These are phyloP conservation scores for Myxozyma udenii DNA, from an alignment of 805 yeast genomes.

Conservation along the genomic window DNA sequence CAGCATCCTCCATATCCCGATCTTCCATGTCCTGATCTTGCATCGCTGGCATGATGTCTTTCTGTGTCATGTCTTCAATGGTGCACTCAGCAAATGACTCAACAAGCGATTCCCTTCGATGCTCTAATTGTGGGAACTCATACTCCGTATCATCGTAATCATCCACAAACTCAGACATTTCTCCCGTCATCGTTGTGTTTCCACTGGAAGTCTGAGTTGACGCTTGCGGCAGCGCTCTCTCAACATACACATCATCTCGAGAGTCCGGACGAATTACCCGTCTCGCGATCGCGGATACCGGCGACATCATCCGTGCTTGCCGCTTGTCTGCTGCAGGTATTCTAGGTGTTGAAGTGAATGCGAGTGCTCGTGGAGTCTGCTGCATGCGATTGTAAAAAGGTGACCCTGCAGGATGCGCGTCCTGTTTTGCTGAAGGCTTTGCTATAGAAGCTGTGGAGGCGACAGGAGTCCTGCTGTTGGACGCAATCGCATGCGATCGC, in stretches of 20 bases:
- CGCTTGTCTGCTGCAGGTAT: not conserved
- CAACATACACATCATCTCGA: conserved; percentile 13
- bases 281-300: not conserved
- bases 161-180: conserved; percentile 23
- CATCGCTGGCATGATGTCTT: too few species aligned
- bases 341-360: not conserved
- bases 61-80: not conserved
- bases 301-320: not conserved
- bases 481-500: too few species aligned
- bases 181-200: not conserved
- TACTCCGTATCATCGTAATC: conserved; percentile 27
- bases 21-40: not conserved
- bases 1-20: not conserved
- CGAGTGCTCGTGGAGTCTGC: too few species aligned
- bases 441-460: too few species aligned
- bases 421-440: not conserved
- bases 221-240: not conserved
- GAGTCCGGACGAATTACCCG: conserved; percentile 2
- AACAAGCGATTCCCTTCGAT: not conserved
- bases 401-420: not conserved
- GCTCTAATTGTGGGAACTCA: conserved; percentile 3
- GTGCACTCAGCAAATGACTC: not conserved
- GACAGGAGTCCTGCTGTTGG: too few species aligned
- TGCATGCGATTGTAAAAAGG: not conserved
- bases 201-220: not conserved